These are phyloP conservation scores for Annona squamosa DNA, from an alignment of 164 flowering plant species.

Conservation along the genomic window DNA sequence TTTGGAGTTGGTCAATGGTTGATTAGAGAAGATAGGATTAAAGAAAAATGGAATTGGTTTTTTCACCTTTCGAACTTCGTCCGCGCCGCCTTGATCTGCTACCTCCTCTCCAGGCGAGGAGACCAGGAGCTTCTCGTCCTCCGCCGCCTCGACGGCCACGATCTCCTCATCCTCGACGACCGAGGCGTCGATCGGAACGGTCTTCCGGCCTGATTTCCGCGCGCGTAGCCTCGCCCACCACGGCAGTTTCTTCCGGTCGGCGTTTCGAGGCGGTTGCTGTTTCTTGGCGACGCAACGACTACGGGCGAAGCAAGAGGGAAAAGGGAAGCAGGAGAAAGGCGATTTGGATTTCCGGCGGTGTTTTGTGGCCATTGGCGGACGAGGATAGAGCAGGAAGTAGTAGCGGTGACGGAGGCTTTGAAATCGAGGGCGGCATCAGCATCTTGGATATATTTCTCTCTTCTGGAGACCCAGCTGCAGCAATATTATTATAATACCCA, in stretches of 20 bases:
- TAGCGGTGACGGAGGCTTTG: background rate
- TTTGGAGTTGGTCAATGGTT: background rate
- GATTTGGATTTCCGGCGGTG: background rate
- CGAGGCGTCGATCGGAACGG: slow-evolving; percentile 24
- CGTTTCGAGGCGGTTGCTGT: background rate
- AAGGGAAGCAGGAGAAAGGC: background rate
- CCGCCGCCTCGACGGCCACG: background rate
- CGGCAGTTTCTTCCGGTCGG: background rate
- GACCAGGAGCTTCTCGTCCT: background rate
- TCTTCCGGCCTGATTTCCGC: slow-evolving; percentile 20
- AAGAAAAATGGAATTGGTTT: background rate
- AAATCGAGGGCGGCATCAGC: background rate
- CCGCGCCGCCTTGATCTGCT: background rate
- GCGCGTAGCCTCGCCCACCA: slow-evolving; percentile 14
- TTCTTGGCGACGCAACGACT: background rate
- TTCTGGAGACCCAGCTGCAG: background rate
- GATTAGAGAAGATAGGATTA: background rate
- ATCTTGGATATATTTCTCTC: background rate
- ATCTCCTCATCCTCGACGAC: background rate
- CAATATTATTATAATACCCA: background rate
- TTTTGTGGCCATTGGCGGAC: background rate
- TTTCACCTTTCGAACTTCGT: slow-evolving; percentile 5
- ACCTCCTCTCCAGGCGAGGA: background rate
- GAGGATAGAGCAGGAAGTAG: background rate
- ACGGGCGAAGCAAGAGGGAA: background rate